Evolutionary conservation across 2,329 filamentous ascomycete species (phyloP).

Genomic region (Epichloe typhina): DNA sequence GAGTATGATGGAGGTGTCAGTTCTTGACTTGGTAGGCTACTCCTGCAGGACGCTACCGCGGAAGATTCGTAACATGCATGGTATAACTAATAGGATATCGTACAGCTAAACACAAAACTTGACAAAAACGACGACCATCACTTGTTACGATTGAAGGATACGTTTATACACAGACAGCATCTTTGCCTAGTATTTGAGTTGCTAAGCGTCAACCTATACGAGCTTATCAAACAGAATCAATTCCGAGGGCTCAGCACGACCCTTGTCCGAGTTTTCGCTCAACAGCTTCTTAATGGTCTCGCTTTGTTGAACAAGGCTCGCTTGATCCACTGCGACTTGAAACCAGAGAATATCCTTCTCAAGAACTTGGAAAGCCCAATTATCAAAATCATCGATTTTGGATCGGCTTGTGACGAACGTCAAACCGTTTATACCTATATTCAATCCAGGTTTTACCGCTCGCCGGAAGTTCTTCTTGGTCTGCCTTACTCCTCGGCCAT

Average conservation of each 20-base stretch:
- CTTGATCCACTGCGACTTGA: constrained; percentile 94
- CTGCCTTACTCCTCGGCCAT: constrained; percentile 96
- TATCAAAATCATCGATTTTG: constrained; percentile 99
- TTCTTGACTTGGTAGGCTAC: constrained; percentile 68
- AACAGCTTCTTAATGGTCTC: constrained; percentile 86
- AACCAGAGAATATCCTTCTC: constrained; percentile 92
- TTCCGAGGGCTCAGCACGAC: constrained; percentile 96
- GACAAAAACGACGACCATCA: constrained; percentile 99
- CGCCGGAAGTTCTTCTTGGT: constrained; percentile 88
- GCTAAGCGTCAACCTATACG: constrained; percentile 93
- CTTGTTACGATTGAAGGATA: constrained; percentile 85
- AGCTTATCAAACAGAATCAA: constrained; percentile 98
- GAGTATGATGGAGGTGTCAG: constrained; percentile 99
- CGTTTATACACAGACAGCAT: constrained; percentile 95
- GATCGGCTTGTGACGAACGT: constrained; percentile 92
- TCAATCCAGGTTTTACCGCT: constrained; percentile 94
- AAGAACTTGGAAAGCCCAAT: constrained; percentile 98
- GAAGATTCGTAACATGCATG: neutral
- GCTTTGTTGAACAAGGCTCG: constrained; percentile 91
- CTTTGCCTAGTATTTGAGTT: constrained; percentile 93
- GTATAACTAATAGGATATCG: constrained; percentile 12
- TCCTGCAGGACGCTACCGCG: neutral
- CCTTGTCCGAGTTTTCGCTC: constrained; percentile 90
- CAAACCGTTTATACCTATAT: constrained; percentile 99
- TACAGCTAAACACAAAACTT: constrained; percentile 86